Percentiles rank a stretch among this genome's conserved stretches.
Conservation (phyloP, 1,284 basidiomycete species). For the Phylloporus gajari region DNA sequence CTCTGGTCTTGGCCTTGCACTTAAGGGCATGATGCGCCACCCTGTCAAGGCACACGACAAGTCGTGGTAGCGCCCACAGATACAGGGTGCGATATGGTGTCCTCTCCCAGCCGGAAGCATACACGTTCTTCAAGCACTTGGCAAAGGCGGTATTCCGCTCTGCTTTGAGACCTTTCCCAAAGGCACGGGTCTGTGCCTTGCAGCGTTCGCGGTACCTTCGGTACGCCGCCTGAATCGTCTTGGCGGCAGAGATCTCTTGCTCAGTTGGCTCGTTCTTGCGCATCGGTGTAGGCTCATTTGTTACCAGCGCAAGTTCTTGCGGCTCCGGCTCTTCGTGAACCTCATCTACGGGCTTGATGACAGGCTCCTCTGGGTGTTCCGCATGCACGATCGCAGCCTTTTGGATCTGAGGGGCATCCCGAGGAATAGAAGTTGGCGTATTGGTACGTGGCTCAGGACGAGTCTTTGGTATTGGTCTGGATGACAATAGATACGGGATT, state of each 20-base stretch:
- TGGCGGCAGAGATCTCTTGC: conserved; percentile 29
- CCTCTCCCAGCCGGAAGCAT: conserved; percentile 46
- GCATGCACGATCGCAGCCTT: too few species aligned
- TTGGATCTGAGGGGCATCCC: too few species aligned
- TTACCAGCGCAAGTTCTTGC: conserved; percentile 18
- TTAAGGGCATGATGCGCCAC: conserved; percentile 41
- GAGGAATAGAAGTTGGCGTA: conserved; percentile 18
- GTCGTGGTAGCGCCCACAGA: conserved; percentile 61
- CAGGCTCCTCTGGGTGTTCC: too few species aligned
- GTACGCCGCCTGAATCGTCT: conserved; percentile 33
- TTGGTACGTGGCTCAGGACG: conserved; percentile 29
- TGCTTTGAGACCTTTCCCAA: conserved; percentile 40
- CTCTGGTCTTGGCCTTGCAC: conserved; percentile 49
- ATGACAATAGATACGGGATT: conserved; percentile 30
- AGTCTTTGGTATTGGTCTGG: conserved; percentile 23
- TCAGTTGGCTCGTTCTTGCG: conserved; percentile 21
- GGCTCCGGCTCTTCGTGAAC: too few species aligned
- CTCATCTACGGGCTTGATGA: too few species aligned
- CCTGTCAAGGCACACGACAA: conserved; percentile 57
- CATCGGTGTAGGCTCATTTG: conserved; percentile 23
- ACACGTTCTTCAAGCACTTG: conserved; percentile 46
- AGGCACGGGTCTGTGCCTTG: conserved; percentile 33
- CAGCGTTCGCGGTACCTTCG: conserved; percentile 37
- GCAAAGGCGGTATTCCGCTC: conserved; percentile 44
- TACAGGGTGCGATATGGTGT: conserved; percentile 55